Evolutionary conservation across 768 basidiomycete genomes (phyloP).

Genomic region (Sutorius australiensis): DNA sequence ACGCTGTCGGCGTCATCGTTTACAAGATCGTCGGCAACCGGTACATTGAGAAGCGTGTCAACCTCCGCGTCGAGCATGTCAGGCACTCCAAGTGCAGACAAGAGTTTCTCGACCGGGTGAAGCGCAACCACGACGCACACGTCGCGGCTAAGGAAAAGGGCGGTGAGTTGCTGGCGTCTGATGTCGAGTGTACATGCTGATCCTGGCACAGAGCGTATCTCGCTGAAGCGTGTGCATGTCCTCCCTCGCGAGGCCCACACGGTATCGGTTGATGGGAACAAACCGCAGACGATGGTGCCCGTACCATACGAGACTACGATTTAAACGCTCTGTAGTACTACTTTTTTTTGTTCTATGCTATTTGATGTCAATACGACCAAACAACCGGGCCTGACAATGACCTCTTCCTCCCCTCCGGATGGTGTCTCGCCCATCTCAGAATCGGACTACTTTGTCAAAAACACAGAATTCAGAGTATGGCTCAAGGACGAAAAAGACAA

Average conservation of each 20-base stretch:
- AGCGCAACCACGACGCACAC: slow-evolving; percentile 82
- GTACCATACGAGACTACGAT: slow-evolving; percentile 96
- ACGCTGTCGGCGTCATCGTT: slow-evolving; percentile 93
- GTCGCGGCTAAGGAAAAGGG: slow-evolving; percentile 87
- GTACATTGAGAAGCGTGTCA: slow-evolving; percentile 99
- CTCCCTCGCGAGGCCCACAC: slow-evolving; percentile 77
- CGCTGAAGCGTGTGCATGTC: slow-evolving; percentile 80
- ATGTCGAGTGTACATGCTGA: neutral
- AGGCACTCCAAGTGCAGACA: slow-evolving; percentile 96
- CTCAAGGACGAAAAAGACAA: slow-evolving; percentile 68
- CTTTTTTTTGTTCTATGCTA: slow-evolving; percentile 14
- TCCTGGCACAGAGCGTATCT: slow-evolving; percentile 58
- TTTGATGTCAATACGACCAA: slow-evolving; percentile 5
- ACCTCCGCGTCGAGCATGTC: slow-evolving; percentile 95
- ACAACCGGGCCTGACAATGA: neutral
- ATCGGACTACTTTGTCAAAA: slow-evolving; percentile 87
- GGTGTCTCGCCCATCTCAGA: slow-evolving; percentile 65
- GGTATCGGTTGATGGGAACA: slow-evolving; percentile 70
- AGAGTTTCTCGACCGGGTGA: slow-evolving; percentile 96
- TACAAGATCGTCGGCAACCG: slow-evolving; percentile 99
- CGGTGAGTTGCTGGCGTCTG: slow-evolving; percentile 43
- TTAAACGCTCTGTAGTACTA: slow-evolving; percentile 41
- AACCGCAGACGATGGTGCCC: slow-evolving; percentile 90
- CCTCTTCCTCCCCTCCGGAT: slow-evolving; percentile 42
- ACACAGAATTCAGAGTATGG: slow-evolving; percentile 78